These are phyloP conservation scores for Hypoxylon sp. DNA, from an alignment of 2,329 filamentous ascomycete genomes.

Conservation along the genomic window DNA sequence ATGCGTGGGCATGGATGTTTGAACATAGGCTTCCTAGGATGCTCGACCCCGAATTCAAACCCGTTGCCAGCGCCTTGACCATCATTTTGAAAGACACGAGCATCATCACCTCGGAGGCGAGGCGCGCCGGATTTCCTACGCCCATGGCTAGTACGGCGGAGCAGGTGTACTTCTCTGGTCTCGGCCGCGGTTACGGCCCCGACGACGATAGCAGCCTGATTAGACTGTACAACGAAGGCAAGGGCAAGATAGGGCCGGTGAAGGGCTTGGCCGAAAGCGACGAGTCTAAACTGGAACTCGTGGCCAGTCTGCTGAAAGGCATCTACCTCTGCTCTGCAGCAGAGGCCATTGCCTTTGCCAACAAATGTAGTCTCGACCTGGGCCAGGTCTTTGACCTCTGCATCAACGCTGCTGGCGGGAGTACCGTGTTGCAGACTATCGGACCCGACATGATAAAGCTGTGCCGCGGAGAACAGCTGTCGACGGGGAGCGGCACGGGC, in stretches of 20 bases:
- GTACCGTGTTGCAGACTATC: constrained; percentile 48
- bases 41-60: constrained; percentile 59
- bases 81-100: constrained; percentile 69
- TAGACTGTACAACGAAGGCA: constrained; percentile 52
- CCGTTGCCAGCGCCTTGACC: constrained; percentile 64
- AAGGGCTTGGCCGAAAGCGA: constrained; percentile 42
- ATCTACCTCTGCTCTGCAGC: constrained; percentile 55
- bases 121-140: constrained; percentile 63
- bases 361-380: constrained; percentile 52
- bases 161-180: constrained; percentile 67
- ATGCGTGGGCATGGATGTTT: constrained; percentile 68
- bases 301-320: constrained; percentile 51
- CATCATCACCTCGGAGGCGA: constrained; percentile 73
- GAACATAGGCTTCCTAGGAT: constrained; percentile 66
- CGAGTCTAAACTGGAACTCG: constrained; percentile 49
- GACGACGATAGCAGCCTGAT: constrained; percentile 56
- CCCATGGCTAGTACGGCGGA: constrained; percentile 70
- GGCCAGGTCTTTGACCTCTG: constrained; percentile 56
- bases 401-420: constrained; percentile 55
- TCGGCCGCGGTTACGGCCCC: constrained; percentile 62
- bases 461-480: constrained; percentile 39
- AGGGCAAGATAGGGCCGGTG: constrained; percentile 45
- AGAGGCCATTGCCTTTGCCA: constrained; percentile 54
- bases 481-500: constrained; percentile 28
- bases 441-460: constrained; percentile 51